Evolutionary conservation across 176 grass and related monocot genomes (phyloP).

Genomic region (Musa troglodytarum): DNA sequence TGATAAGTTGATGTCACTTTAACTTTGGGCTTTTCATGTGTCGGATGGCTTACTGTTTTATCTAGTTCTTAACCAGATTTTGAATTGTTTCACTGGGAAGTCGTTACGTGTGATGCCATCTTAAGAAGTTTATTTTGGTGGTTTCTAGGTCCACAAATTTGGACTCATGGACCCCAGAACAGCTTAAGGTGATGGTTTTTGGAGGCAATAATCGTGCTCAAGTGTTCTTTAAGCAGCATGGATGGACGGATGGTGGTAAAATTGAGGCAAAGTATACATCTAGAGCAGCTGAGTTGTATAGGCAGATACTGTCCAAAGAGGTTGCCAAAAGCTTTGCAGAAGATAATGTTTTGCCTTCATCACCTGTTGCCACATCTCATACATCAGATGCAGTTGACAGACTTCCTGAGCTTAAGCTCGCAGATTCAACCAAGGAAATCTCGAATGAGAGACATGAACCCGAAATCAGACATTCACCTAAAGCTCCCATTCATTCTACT

Average conservation of each 20-base stretch:
- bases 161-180: slow-evolving; percentile 75
- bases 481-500: slow-evolving; percentile 48
- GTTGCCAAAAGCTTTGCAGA: slow-evolving; percentile 50
- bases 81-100: neutral
- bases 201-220: slow-evolving; percentile 86
- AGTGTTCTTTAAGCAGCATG: slow-evolving; percentile 92
- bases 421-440: slow-evolving; percentile 47
- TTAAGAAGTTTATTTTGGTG: neutral
- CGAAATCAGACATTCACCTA: slow-evolving; percentile 53
- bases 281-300: slow-evolving; percentile 78
- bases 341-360: slow-evolving; percentile 52
- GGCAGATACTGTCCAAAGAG: slow-evolving; percentile 67
- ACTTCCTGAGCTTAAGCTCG: slow-evolving; percentile 50
- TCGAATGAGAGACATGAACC: slow-evolving; percentile 40
- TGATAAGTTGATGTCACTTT: too few species aligned
- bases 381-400: slow-evolving; percentile 23
- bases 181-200: slow-evolving; percentile 77
- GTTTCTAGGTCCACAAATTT: slow-evolving; percentile 70
- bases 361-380: slow-evolving; percentile 36
- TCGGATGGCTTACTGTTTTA: too few species aligned
- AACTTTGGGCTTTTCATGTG: too few species aligned
- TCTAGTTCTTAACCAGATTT: neutral
- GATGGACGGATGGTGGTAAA: slow-evolving; percentile 85
- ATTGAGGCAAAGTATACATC: slow-evolving; percentile 97
- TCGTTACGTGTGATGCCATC: neutral